Percentiles rank a stretch among this genome's conserved stretches.
These are phyloP conservation scores for Panus rudis DNA, from an alignment of 768 basidiomycete species.

Conservation along the genomic window DNA sequence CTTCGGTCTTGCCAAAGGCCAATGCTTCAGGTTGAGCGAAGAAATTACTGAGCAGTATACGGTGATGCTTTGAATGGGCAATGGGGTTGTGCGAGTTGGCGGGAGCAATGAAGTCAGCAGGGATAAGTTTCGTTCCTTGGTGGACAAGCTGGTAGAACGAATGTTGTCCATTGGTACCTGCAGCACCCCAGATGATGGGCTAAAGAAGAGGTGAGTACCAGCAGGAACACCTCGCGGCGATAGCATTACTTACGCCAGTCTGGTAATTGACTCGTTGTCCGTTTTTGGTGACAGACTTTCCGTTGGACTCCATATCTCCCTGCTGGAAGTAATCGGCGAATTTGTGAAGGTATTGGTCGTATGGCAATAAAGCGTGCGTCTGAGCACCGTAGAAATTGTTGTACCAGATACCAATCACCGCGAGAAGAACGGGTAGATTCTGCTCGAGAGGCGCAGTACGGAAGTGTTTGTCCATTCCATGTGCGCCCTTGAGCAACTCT, in stretches of 20 bases:
- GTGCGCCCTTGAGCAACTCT: conserved; percentile 82
- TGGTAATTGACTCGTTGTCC: conserved; percentile 92
- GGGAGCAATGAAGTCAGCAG: conserved; percentile 88
- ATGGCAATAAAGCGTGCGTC: conserved; percentile 91
- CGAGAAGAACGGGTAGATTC: conserved; percentile 89
- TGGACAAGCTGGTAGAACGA: conserved; percentile 98
- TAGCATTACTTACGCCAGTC: conserved; percentile 66
- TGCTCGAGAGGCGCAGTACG: conserved; percentile 78
- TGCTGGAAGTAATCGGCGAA: conserved; percentile 99
- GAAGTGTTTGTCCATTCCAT: conserved; percentile 98
- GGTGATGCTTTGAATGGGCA: conserved; percentile 82
- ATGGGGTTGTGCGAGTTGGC: conserved; percentile 89
- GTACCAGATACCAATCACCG: conserved; percentile 93
- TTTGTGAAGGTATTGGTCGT: conserved; percentile 98
- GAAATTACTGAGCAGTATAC: conserved; percentile 95
- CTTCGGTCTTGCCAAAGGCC: conserved; percentile 96
- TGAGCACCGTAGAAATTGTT: conserved; percentile 98
- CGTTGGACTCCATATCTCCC: conserved; percentile 99
- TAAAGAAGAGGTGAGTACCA: conserved; percentile 21
- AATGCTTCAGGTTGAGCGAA: conserved; percentile 98
- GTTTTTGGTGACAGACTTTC: conserved; percentile 91
- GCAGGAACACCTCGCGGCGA: not conserved
- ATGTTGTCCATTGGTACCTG: conserved; percentile 98
- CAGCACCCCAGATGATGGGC: conserved; percentile 99
- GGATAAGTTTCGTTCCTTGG: conserved; percentile 89